Percentiles rank a stretch among this genome's conserved stretches.
Conservation (phyloP, 202 grass and related monocot species). For the Cymbopogon flexuosus region DNA sequence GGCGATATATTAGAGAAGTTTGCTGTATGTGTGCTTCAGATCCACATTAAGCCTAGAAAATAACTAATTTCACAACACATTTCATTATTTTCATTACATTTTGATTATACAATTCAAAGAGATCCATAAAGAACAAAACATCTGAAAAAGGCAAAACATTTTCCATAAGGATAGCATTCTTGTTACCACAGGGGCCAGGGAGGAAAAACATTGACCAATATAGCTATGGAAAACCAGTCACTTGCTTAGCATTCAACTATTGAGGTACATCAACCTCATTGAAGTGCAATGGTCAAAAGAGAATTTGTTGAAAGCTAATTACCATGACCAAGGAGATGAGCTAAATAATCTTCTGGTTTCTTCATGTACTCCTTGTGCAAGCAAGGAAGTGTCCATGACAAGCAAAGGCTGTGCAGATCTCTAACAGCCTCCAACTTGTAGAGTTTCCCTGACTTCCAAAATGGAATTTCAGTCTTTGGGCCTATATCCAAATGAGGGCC, state of each 20-base stretch:
- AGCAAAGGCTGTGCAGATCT: constrained; percentile 67
- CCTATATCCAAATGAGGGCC: constrained; percentile 56
- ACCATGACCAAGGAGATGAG: too few species aligned
- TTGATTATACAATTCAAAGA: constrained; percentile 14
- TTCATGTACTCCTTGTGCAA: too few species aligned
- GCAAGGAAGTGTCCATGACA: constrained; percentile 54
- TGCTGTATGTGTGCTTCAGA: neutral
- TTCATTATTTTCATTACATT: neutral
- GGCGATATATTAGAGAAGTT: neutral
- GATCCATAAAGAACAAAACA: neutral
- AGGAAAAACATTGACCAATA: too few species aligned
- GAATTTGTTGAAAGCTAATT: too few species aligned
- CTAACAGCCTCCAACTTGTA: constrained; percentile 88
- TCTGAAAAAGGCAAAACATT: neutral
- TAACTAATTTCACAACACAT: constrained; percentile 3
- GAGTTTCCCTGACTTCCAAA: constrained; percentile 77
- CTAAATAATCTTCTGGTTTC: too few species aligned
- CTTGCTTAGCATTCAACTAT: too few species aligned
- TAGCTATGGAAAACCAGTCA: too few species aligned
- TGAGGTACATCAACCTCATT: too few species aligned
- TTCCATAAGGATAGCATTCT: too few species aligned
- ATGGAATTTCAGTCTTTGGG: constrained; percentile 50
- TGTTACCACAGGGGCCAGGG: too few species aligned
- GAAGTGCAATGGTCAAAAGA: too few species aligned
- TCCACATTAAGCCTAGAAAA: constrained; percentile 3